phyloP scores from a whole-genome alignment of 257 asterid genomes.

The Lithospermum erythrorhizon region DNA sequence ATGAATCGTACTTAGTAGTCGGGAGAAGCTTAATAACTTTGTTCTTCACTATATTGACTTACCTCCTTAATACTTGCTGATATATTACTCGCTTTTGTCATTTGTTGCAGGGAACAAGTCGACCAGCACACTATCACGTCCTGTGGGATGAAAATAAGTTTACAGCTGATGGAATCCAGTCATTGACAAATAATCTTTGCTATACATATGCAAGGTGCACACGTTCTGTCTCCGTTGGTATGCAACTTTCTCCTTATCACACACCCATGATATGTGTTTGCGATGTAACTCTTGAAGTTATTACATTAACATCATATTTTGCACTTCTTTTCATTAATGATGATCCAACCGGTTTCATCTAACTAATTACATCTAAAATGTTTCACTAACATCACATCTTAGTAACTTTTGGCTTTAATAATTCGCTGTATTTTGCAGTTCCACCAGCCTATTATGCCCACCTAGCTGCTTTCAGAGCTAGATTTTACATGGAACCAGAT shows the following conservation, averaged over 20 bases:
- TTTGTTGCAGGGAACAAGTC: background rate
- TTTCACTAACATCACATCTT: too few species aligned
- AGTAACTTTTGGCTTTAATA: too few species aligned
- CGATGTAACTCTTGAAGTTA: background rate
- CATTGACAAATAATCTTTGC: conserved; percentile 8
- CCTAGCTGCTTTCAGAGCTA: conserved; percentile 88
- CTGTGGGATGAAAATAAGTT: conserved; percentile 7
- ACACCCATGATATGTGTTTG: background rate
- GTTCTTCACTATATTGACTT: background rate
- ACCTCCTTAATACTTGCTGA: background rate
- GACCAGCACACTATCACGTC: conserved; percentile 5
- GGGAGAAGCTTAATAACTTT: background rate
- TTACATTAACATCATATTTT: too few species aligned
- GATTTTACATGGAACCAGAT: conserved; percentile 94
- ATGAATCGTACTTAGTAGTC: background rate
- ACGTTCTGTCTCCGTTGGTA: conserved; percentile 12
- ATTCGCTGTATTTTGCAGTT: conserved; percentile 30
- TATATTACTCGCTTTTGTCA: background rate
- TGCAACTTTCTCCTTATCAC: background rate
- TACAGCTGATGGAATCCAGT: conserved; percentile 3
- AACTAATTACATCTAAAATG: too few species aligned
- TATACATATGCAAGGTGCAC: conserved; percentile 10
- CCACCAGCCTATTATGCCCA: conserved; percentile 98
- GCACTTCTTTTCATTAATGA: background rate
- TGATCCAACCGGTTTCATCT: too few species aligned